A percentile compares a stretch with the other conserved stretches of the same genome.
phyloP scores from a whole-genome alignment of 2,329 filamentous ascomycete genomes.

The Colletotrichum shisoi region DNA sequence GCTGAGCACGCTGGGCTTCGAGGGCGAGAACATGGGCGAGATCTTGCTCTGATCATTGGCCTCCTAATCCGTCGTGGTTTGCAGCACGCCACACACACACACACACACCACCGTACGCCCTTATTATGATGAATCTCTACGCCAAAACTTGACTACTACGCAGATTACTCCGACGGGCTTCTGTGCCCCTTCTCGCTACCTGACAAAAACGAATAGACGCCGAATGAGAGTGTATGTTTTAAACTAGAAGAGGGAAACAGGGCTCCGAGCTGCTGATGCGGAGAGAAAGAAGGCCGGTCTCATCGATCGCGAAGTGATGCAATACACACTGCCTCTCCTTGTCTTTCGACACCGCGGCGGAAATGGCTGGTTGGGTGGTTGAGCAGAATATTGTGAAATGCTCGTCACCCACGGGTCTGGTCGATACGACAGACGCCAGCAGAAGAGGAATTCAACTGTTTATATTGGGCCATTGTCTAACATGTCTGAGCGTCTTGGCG shows the following conservation, averaged over 20 bases:
- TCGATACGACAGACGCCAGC: conserved; percentile 35
- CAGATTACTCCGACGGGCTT: conserved; percentile 4
- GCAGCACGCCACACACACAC: neutral
- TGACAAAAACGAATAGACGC: conserved; percentile 30
- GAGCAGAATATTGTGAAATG: conserved; percentile 73
- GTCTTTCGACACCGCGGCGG: conserved; percentile 22
- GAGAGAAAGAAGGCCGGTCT: conserved; percentile 21
- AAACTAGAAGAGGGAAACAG: conserved; percentile 3
- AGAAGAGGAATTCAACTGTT: conserved; percentile 24
- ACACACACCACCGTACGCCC: too few relatives aligned
- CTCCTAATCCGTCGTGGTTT: neutral
- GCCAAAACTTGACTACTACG: neutral
- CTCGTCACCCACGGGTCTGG: conserved; percentile 43
- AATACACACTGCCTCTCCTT: conserved; percentile 11
- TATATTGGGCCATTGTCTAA: neutral
- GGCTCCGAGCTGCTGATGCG: conserved; percentile 37
- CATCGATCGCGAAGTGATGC: conserved; percentile 15
- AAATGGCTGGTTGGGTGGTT: conserved; percentile 43
- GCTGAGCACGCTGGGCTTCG: conserved; percentile 81
- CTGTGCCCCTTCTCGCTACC: conserved; percentile 7
- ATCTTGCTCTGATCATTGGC: conserved; percentile 65
- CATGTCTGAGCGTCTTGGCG: too few relatives aligned
- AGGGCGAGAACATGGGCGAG: conserved; percentile 83
- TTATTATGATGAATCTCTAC: neutral
- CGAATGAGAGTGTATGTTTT: conserved; percentile 39